A percentile compares a stretch with the other conserved stretches of the same genome.
Evolutionary conservation across 1,284 basidiomycete genomes (phyloP).

Genomic region (Ceratobasidium sp.): DNA sequence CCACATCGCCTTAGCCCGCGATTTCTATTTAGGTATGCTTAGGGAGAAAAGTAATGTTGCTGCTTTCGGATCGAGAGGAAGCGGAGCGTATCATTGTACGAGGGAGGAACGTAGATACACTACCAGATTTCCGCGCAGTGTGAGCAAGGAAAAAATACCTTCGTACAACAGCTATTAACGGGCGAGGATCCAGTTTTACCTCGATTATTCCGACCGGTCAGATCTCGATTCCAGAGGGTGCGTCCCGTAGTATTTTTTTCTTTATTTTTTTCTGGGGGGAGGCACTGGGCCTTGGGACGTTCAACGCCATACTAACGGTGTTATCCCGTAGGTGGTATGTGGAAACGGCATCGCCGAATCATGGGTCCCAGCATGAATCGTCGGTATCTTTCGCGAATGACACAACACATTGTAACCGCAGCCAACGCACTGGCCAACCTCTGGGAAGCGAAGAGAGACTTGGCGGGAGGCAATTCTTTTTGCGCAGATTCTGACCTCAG

Average conservation of each 20-base stretch:
- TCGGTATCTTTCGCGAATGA: slow-evolving; percentile 22
- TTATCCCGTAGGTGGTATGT: not conserved
- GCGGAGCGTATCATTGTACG: slow-evolving; percentile 13
- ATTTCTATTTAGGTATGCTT: not conserved
- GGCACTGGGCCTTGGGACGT: not conserved
- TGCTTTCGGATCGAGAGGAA: slow-evolving; percentile 16
- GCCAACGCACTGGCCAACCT: slow-evolving; percentile 13
- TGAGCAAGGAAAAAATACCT: not conserved
- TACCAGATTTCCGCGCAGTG: not conserved
- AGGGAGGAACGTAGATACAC: slow-evolving; percentile 15
- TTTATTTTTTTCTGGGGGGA: not conserved
- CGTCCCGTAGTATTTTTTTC: too few species aligned
- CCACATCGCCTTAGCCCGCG: not conserved
- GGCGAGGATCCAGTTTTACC: not conserved
- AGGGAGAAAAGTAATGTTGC: not conserved
- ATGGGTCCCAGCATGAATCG: slow-evolving; percentile 15
- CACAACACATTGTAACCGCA: not conserved
- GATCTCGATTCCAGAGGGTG: slow-evolving; percentile 8
- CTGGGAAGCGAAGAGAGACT: not conserved
- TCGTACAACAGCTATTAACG: not conserved
- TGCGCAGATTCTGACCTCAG: not conserved
- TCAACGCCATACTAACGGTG: not conserved
- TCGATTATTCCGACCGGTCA: not conserved
- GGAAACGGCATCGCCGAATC: slow-evolving; percentile 14
- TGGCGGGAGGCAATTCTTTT: not conserved